A percentile compares a stretch with the other conserved stretches of the same genome.
Evolutionary conservation across 306 rosid genomes (phyloP).

Genomic region (Pyrus bretschneideri): DNA sequence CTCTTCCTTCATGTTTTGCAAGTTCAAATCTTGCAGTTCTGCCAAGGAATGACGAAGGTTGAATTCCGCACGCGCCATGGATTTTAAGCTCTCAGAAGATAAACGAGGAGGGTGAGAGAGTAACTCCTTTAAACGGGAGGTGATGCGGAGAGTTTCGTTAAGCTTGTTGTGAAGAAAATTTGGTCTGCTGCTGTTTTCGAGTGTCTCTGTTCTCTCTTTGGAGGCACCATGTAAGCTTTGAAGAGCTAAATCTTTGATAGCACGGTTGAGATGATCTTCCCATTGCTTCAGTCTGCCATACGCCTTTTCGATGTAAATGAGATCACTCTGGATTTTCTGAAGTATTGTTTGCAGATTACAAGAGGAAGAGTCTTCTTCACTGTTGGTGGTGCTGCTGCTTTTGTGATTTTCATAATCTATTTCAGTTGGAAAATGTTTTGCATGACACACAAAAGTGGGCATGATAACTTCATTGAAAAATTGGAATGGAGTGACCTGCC

Average conservation of each 20-base stretch:
- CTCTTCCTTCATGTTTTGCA: neutral
- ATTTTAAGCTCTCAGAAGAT: neutral
- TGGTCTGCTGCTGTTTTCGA: too few species aligned
- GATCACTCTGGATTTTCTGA: neutral
- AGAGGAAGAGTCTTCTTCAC: neutral
- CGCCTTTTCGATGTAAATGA: neutral
- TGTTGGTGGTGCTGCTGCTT: neutral
- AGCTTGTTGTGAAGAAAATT: neutral
- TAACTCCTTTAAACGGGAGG: neutral
- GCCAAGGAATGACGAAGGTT: neutral
- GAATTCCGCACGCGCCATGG: neutral
- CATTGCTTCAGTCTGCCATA: neutral
- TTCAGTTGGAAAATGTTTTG: neutral
- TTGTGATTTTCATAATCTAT: too few species aligned
- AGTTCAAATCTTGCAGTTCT: neutral
- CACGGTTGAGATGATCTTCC: neutral
- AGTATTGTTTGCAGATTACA: neutral
- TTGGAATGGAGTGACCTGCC: conserved; percentile 11
- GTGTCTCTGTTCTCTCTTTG: neutral
- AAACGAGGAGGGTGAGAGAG: neutral
- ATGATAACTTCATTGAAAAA: conserved; percentile 12
- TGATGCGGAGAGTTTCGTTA: neutral
- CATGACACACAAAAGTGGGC: neutral
- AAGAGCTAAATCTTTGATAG: neutral
- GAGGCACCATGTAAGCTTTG: conserved; percentile 5